Percentiles rank a stretch among this genome's conserved stretches.
phyloP scores from a whole-genome alignment of 163 green algal genomes.

The Scenedesmus sp. region DNA sequence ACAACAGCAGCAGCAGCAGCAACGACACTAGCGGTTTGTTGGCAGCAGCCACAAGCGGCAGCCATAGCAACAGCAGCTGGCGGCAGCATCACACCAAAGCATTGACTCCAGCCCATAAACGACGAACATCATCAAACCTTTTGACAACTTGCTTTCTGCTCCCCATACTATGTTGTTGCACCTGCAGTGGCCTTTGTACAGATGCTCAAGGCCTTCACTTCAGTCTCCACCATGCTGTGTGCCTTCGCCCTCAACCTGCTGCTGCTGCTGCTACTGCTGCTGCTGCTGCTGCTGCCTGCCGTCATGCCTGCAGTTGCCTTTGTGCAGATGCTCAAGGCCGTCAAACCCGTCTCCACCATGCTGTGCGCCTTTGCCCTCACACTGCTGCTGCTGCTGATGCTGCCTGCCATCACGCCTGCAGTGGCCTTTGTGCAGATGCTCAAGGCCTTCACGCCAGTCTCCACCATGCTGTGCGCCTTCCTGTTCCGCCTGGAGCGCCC shows the following conservation, averaged over 20 bases:
- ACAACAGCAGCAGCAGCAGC: background rate
- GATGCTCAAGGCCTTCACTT: slow-evolving; percentile 88
- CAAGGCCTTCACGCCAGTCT: slow-evolving; percentile 90
- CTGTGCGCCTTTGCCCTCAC: slow-evolving; percentile 16
- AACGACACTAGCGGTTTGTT: background rate
- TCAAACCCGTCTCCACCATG: slow-evolving; percentile 93
- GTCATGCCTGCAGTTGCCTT: slow-evolving; percentile 59
- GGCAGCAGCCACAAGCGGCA: background rate
- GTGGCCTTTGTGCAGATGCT: slow-evolving; percentile 65
- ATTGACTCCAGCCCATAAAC: too few relatives aligned
- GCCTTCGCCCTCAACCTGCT: slow-evolving; percentile 41
- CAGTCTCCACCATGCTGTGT: slow-evolving; percentile 87
- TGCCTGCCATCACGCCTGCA: slow-evolving; percentile 54
- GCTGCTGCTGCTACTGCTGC: background rate
- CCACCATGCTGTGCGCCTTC: slow-evolving; percentile 90
- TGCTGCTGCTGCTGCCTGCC: background rate
- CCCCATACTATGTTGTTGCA: slow-evolving; percentile 50
- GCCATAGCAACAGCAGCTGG: background rate
- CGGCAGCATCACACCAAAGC: background rate
- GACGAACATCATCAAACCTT: too few relatives aligned
- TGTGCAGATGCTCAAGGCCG: slow-evolving; percentile 78
- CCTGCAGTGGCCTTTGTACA: slow-evolving; percentile 50
- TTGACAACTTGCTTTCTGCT: too few relatives aligned
- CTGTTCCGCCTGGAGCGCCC: slow-evolving; percentile 72
- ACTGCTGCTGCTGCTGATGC: background rate